Percentiles rank a stretch among this genome's conserved stretches.
Conservation (phyloP, 2,329 filamentous ascomycete genomes). For the Proliferodiscus dingleyae region DNA sequence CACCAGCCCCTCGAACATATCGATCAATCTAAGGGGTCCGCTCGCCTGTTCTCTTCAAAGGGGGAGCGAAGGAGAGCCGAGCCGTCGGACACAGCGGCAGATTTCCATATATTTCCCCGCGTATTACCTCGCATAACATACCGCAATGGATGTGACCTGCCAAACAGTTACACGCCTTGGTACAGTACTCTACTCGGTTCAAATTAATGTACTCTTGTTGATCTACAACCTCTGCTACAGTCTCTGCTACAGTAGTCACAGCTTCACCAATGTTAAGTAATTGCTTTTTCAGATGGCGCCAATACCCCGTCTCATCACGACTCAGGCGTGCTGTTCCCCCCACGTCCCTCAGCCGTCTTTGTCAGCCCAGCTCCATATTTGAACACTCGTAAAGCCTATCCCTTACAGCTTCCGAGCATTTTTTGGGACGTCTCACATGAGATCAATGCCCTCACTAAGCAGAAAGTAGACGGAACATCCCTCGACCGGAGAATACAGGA, state of each 20-base stretch:
- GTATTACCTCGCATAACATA: no score
- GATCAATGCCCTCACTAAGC: neutral
- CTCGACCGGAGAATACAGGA: no score
- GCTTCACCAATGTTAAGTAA: neutral
- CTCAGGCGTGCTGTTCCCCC: neutral
- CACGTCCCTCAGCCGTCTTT: neutral
- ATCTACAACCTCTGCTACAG: neutral
- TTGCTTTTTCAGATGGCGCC: neutral
- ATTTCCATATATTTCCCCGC: neutral
- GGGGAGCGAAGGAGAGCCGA: no score
- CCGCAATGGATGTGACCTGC: no score
- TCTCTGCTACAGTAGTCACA: neutral
- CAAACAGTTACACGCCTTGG: no score
- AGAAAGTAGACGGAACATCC: neutral
- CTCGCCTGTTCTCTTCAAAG: no score
- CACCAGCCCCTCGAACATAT: slow-evolving; percentile 1
- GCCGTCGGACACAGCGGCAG: neutral
- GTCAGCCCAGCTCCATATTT: neutral
- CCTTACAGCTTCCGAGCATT: neutral
- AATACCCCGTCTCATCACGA: no score
- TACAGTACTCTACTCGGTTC: no score
- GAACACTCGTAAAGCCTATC: neutral
- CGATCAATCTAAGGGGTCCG: no score
- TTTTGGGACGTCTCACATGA: neutral
- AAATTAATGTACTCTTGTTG: neutral